A percentile compares a stretch with the other conserved stretches of the same genome.
Conservation (phyloP, 306 rosid species). For the Fragaria iinumae region DNA sequence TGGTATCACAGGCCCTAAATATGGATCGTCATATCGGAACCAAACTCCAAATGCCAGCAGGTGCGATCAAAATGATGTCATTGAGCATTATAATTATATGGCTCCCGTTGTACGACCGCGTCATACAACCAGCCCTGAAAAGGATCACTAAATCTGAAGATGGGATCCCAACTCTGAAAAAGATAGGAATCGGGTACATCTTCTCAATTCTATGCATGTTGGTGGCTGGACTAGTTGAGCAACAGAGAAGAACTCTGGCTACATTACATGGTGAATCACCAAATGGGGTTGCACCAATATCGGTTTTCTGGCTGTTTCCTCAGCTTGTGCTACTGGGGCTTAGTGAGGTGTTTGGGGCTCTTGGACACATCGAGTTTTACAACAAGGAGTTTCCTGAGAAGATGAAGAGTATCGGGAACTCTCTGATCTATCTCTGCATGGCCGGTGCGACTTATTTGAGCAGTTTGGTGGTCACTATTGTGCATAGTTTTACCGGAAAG, state of each 20-base stretch:
- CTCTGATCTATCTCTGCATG: constrained; percentile 28
- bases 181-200: constrained; percentile 58
- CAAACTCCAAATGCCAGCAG: constrained; percentile 64
- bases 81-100: constrained; percentile 41
- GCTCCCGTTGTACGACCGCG: constrained; percentile 53
- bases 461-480: constrained; percentile 27
- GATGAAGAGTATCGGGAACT: constrained; percentile 45
- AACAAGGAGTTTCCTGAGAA: constrained; percentile 47
- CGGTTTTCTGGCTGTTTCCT: constrained; percentile 52
- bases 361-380: constrained; percentile 51
- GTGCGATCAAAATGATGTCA: constrained; percentile 55
- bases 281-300: constrained; percentile 33
- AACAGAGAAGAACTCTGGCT: constrained; percentile 41
- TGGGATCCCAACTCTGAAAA: constrained; percentile 56
- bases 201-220: constrained; percentile 58
- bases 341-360: constrained; percentile 30
- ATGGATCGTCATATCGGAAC: constrained; percentile 74
- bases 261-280: background rate
- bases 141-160: constrained; percentile 48
- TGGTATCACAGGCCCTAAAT: constrained; percentile 60
- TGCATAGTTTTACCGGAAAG: constrained; percentile 30
- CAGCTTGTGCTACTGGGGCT: constrained; percentile 32
- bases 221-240: constrained; percentile 57
- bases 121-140: constrained; percentile 47
- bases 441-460: constrained; percentile 35